Evolutionary conservation across 768 basidiomycete species (phyloP), one percentile per base, ranked within the genome.

Genomic region (Phylloporus rhodoxanthus): DNA sequence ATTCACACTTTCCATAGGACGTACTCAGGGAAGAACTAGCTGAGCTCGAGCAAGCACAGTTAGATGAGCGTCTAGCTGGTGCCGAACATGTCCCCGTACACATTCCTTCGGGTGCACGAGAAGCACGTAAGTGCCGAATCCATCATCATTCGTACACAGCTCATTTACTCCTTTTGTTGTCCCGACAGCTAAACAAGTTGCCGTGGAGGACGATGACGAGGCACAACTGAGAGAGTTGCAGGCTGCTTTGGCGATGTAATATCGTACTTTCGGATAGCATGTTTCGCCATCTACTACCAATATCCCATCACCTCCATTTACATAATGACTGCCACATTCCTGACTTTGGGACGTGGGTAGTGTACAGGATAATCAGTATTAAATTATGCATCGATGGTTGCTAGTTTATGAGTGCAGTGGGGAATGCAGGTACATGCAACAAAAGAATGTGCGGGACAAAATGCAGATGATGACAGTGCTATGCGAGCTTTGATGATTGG

Each of bases 11-110:
- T 9, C n/a, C n/a, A 26, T 63, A 96, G 88, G 87, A 87, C 43
- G 85, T 83, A 15, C 75, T 99, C 53, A 77, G 77, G 59, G 73
- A 75, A 20, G 89, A 98, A 64, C 72, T 99, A 28, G 87, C 84
- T 11, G 87, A 90, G 19, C 73, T 98, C 39, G 92, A 97, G 68
- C 83, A 94, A 64, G 90, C 92, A 40, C 79, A 84, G 57, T 76
- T 99, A 55, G 87, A 95, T 69, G 84, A 86, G 45, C 78, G 87
- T 58, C 72, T 99, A 56, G 81, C 77, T 52, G 89, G 84, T 15
- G 93, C 92, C 8, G 93, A 97, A 52, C 84, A 85, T 60, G 96
- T 81, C 29, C 96, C 96, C 41, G 74, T 88, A 51, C 92, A 96
- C 66, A 70, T 82, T 50, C 95, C 94, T 25, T 74, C 80, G 30